phyloP scores from a whole-genome alignment of 495 filamentous ascomycete species.

The Xylaria cubensis region DNA sequence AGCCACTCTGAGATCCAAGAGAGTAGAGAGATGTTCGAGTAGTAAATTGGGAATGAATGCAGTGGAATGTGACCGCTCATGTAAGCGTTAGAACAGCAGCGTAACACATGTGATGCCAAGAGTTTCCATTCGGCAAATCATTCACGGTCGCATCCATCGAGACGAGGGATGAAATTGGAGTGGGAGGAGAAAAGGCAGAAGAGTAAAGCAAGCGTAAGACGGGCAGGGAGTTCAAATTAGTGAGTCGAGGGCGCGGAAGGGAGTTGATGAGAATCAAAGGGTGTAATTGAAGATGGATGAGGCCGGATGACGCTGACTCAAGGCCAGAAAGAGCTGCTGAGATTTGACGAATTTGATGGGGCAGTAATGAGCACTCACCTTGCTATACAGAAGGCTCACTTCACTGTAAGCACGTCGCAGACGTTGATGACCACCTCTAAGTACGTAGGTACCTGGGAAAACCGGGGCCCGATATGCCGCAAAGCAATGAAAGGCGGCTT shows the following conservation, averaged over 20 bases:
- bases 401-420: slow-evolving; percentile 11
- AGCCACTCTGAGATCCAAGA: not conserved
- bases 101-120: slow-evolving; percentile 19
- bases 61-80: not conserved
- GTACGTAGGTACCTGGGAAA: not conserved
- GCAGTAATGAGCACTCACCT: slow-evolving; percentile 15
- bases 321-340: not conserved
- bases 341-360: not conserved
- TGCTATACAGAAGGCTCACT: slow-evolving; percentile 5
- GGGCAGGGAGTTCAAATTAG: not conserved
- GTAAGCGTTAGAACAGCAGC: slow-evolving; percentile 2
- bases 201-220: slow-evolving; percentile 13
- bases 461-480: not conserved
- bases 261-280: not conserved
- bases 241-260: not conserved
- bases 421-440: not conserved
- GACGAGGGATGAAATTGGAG: not conserved
- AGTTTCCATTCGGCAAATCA: slow-evolving; percentile 21
- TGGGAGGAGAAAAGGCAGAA: not conserved
- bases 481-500: not conserved
- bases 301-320: not conserved
- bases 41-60: not conserved
- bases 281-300: slow-evolving; percentile 4
- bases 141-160: slow-evolving; percentile 23
- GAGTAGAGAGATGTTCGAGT: not conserved